Base-by-base conservation (phyloP, 192 early-diverging fungal species). In the Coemansia sp. region DNA sequence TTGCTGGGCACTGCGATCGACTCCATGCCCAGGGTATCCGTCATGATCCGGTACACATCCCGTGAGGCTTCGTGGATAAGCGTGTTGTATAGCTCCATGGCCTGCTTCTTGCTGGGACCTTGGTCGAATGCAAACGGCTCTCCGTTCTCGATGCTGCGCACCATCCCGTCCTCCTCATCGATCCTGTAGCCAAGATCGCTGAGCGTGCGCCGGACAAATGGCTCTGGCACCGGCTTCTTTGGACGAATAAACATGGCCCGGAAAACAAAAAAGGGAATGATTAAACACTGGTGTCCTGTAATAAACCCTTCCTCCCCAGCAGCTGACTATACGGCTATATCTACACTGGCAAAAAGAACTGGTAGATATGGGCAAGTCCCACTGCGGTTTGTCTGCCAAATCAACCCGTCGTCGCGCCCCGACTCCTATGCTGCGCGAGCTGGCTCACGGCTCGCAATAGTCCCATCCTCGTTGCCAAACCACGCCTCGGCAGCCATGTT, bases 391-490 rank as follows among this genome's bases (percentile, higher is more conserved):
- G n/a, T n/a, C n/a, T n/a, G n/a, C n/a, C n/a, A n/a, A n/a, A n/a
- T n/a, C n/a, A n/a, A n/a, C n/a, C n/a, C n/a, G n/a, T n/a, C n/a
- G n/a, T n/a, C n/a, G n/a, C n/a, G n/a, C n/a, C n/a, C n/a, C n/a
- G n/a, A n/a, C n/a, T n/a, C n/a, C n/a, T n/a, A n/a, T n/a, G n/a
- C n/a, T n/a, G n/a, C n/a, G n/a, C n/a, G n/a, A 52, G 42, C 17
- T 45, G 56, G n/a, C n/a, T n/a, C n/a, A n/a, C 76, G 64, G 25
- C 78, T 64, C 25, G 40, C 44, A 22, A 82, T 83, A 1, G 66
- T 63, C 16, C 85, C 89, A 50, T 96, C 85, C 35, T 80, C 73
- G 25, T 75, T 65, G 9, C 92, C 94, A 77, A 97, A 90, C 70
- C 91, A 94, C 0, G 86, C 91, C 54, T 78, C 66, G 11, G 77